Conservation (phyloP, 345 rosid species). For the Conringia planisiliqua region DNA sequence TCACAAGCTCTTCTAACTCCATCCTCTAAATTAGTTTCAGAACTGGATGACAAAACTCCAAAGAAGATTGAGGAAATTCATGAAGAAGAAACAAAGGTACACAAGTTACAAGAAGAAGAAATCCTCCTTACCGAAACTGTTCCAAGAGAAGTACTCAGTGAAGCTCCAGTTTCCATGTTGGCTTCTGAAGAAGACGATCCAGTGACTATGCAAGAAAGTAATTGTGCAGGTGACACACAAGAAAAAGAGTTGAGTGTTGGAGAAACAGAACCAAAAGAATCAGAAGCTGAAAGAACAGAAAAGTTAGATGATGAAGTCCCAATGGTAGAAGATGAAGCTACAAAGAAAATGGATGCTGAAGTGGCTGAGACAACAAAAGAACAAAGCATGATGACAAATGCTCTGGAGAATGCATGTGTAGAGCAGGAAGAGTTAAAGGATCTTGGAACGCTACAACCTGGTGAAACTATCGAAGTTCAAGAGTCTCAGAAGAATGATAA, state of each 20-base stretch:
- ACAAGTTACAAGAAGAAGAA: constrained; percentile 15
- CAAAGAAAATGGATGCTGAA: constrained; percentile 12
- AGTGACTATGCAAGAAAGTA: constrained; percentile 25
- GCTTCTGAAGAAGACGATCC: constrained; percentile 27
- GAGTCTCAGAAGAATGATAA: not conserved
- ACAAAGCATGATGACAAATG: not conserved
- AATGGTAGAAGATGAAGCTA: constrained; percentile 34
- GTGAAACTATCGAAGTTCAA: not conserved
- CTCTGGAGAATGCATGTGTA: not conserved
- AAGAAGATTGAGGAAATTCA: not conserved
- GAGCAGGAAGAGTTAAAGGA: constrained; percentile 4
- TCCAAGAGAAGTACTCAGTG: constrained; percentile 2
- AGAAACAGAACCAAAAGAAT: constrained; percentile 16
- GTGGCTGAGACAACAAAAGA: not conserved
- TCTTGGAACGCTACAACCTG: not conserved
- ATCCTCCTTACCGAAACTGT: not conserved
- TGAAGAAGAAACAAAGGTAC: constrained; percentile 1
- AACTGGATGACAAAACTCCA: constrained; percentile 3
- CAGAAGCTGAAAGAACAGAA: constrained; percentile 17
- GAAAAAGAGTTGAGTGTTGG: not conserved
- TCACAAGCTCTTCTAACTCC: no score
- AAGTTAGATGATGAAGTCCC: constrained; percentile 30
- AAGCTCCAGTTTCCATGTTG: constrained; percentile 27
- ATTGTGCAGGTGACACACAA: constrained; percentile 1
- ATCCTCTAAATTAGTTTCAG: not conserved